phyloP scores from a whole-genome alignment of 140 eudicot genomes.

The Artemisia princeps region DNA sequence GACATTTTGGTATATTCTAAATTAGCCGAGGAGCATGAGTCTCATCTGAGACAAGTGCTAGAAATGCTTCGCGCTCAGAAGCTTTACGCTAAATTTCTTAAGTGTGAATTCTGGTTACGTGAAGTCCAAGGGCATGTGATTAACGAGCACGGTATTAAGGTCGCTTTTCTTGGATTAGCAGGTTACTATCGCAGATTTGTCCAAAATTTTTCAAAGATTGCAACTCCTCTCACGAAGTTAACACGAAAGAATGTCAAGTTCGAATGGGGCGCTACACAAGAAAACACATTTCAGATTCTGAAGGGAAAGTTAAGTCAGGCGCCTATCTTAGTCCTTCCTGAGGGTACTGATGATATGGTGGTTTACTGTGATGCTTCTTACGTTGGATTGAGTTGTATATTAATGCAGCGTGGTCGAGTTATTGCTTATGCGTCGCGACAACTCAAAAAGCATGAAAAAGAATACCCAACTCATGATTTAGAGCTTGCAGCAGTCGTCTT shows the following conservation, averaged over 20 bases:
- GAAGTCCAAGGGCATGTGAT: neutral
- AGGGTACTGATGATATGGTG: neutral
- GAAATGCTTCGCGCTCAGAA: neutral
- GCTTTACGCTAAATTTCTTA: neutral
- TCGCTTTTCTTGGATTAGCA: neutral
- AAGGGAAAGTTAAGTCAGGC: neutral
- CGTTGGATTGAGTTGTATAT: neutral
- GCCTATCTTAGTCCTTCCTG: neutral
- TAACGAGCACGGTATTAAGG: neutral
- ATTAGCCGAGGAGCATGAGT: neutral
- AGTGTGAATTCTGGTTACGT: neutral
- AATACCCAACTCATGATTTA: neutral
- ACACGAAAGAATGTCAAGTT: neutral
- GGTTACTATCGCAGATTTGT: neutral
- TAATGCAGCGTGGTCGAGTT: neutral
- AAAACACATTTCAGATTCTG: neutral
- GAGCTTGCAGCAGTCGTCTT: neutral
- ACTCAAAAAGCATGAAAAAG: neutral
- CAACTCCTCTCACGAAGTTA: neutral
- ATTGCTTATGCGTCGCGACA: constrained; percentile 1
- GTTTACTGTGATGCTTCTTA: neutral
- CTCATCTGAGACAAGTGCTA: neutral
- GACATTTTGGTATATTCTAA: neutral
- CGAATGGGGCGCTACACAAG: neutral
- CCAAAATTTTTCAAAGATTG: neutral